Evolutionary conservation across 257 asterid genomes (phyloP).

Genomic region (Solanum sitiens): DNA sequence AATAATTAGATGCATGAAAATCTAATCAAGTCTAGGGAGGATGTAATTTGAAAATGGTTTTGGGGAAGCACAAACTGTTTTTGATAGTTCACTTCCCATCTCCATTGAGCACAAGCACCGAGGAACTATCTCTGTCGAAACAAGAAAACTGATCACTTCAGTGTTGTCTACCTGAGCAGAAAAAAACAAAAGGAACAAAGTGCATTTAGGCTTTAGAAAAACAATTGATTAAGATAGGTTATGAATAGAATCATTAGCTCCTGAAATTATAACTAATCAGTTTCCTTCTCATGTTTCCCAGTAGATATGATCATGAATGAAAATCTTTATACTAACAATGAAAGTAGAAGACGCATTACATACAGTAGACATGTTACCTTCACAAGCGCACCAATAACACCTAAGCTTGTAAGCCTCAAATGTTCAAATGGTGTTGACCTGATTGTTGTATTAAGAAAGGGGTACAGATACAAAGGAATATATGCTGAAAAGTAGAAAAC

Average conservation of each 20-base stretch:
- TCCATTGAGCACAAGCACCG: conserved; percentile 20
- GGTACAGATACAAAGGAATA: conserved; percentile 17
- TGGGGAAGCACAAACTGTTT: conserved; percentile 15
- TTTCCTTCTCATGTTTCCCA: not conserved
- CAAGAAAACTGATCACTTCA: conserved; percentile 8
- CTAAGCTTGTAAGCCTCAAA: conserved; percentile 24
- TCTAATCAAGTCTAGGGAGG: not conserved
- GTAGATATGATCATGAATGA: not conserved
- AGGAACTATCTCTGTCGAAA: conserved; percentile 22
- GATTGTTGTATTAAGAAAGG: conserved; percentile 14
- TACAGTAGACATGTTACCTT: conserved; percentile 15
- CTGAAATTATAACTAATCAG: not conserved
- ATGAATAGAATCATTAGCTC: not conserved
- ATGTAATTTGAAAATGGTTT: not conserved
- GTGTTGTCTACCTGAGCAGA: conserved; percentile 16
- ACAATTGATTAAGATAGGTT: not conserved
- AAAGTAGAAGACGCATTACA: not conserved
- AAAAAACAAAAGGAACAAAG: not conserved
- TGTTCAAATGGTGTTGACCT: conserved; percentile 18
- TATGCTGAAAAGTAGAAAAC: conserved; percentile 18
- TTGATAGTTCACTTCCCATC: conserved; percentile 17
- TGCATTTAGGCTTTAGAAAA: not conserved
- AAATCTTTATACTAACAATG: not conserved
- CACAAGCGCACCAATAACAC: conserved; percentile 33
- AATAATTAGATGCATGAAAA: not conserved